Evolutionary conservation across 257 asterid species (phyloP).

Genomic region (Gardenia jasminoides): DNA sequence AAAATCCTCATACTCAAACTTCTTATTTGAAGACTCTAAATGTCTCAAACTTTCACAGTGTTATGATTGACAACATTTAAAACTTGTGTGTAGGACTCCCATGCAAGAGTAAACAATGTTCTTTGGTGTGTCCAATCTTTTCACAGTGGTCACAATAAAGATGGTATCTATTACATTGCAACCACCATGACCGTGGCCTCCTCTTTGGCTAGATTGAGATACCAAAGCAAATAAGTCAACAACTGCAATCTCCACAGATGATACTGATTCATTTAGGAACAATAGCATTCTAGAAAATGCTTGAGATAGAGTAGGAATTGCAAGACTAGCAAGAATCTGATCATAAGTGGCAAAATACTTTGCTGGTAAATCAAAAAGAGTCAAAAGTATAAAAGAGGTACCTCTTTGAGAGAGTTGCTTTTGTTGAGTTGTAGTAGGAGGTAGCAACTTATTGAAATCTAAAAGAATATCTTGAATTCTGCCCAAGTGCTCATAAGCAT

Average conservation of each 20-base stretch:
- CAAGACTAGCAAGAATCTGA: not conserved
- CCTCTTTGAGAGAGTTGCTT: slow-evolving; percentile 1
- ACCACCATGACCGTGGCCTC: not conserved
- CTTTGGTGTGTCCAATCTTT: not conserved
- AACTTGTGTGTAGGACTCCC: not conserved
- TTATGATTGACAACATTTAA: not conserved
- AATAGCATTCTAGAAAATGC: not conserved
- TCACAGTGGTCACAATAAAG: not conserved
- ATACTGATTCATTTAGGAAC: not conserved
- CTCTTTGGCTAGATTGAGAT: not conserved
- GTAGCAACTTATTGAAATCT: too few species aligned
- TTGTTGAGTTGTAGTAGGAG: too few species aligned
- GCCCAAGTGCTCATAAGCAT: too few species aligned
- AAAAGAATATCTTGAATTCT: too few species aligned
- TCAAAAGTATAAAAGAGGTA: not conserved
- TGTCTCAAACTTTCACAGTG: not conserved
- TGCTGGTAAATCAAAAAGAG: not conserved
- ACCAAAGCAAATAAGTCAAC: not conserved
- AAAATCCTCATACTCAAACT: not conserved
- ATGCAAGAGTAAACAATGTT: not conserved
- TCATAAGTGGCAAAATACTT: not conserved
- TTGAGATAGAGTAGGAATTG: slow-evolving; percentile 1
- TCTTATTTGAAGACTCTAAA: too few species aligned
- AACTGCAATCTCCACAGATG: not conserved
- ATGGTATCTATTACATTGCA: too few species aligned